Conservation (phyloP, 441 rosid species). For the Sinapis alba region DNA sequence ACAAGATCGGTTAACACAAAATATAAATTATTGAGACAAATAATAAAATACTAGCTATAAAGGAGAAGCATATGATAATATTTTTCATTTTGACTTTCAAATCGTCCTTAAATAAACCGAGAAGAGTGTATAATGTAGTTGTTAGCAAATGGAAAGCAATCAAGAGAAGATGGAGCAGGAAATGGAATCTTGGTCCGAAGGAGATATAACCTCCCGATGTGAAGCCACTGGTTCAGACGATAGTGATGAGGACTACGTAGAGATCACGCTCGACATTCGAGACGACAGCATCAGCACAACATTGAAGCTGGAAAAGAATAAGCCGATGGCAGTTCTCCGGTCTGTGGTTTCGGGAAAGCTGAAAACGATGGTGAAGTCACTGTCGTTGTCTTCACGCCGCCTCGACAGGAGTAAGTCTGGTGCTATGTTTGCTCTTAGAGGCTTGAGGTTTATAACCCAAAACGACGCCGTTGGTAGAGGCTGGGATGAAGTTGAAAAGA, state of each 20-base stretch:
- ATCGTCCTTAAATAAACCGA: not conserved
- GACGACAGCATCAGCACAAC: slow-evolving; percentile 50
- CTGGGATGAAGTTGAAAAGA: slow-evolving; percentile 61
- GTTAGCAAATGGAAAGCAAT: slow-evolving; percentile 5
- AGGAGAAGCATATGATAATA: not conserved
- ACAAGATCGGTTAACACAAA: not conserved
- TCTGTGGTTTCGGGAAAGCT: slow-evolving; percentile 56
- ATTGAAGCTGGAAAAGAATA: slow-evolving; percentile 16
- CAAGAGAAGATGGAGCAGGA: slow-evolving; percentile 15
- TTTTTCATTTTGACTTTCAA: not conserved
- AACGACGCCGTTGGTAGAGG: slow-evolving; percentile 51
- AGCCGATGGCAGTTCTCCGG: slow-evolving; percentile 29
- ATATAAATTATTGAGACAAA: not conserved
- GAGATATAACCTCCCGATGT: slow-evolving; percentile 3
- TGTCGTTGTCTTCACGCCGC: slow-evolving; percentile 27
- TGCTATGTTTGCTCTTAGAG: slow-evolving; percentile 65
- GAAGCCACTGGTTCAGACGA: slow-evolving; percentile 1
- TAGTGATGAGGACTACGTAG: slow-evolving; percentile 34
- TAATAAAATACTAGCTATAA: not conserved
- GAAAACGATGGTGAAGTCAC: slow-evolving; percentile 50
- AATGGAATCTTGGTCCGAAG: slow-evolving; percentile 24
- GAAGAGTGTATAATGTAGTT: not conserved
- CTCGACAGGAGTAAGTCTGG: slow-evolving; percentile 63
- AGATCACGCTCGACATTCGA: slow-evolving; percentile 54
- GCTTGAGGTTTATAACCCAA: slow-evolving; percentile 62